Percentiles rank a stretch among this genome's conserved stretches.
phyloP scores from a whole-genome alignment of 2,329 filamentous ascomycete genomes.

The Fusarium tricinctum region DNA sequence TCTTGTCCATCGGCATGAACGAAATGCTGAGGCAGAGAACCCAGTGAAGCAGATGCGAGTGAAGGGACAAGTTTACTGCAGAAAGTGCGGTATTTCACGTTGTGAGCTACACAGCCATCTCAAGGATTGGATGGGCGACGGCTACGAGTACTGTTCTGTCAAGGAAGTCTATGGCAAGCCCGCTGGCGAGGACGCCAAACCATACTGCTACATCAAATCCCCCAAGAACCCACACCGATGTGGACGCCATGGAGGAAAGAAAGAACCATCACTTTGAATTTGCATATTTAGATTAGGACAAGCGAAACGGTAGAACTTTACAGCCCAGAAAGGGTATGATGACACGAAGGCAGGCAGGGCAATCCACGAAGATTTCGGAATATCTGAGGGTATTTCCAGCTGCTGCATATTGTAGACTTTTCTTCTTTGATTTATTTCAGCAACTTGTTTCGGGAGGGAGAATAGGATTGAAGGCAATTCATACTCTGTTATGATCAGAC shows the following conservation, averaged over 20 bases:
- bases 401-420: slow-evolving; percentile 3
- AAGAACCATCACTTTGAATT: slow-evolving; percentile 17
- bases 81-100: slow-evolving; percentile 71
- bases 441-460: background rate
- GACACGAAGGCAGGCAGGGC: slow-evolving; percentile 25
- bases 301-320: slow-evolving; percentile 20
- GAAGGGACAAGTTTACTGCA: slow-evolving; percentile 72
- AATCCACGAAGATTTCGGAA: slow-evolving; percentile 1
- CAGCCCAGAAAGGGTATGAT: slow-evolving; percentile 30
- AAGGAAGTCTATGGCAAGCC: slow-evolving; percentile 68
- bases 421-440: slow-evolving; percentile 8
- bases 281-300: slow-evolving; percentile 10
- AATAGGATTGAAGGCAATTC: background rate
- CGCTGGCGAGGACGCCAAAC: slow-evolving; percentile 62
- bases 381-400: slow-evolving; percentile 9
- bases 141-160: slow-evolving; percentile 72
- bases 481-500: background rate
- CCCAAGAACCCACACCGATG: slow-evolving; percentile 71
- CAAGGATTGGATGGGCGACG: slow-evolving; percentile 69
- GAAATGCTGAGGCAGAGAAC: slow-evolving; percentile 28
- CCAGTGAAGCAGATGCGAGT: slow-evolving; percentile 64
- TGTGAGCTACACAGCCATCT: slow-evolving; percentile 76
- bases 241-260: slow-evolving; percentile 65
- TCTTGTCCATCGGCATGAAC: slow-evolving; percentile 53
- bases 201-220: slow-evolving; percentile 71